Evolutionary conservation across 1,284 basidiomycete species (phyloP), one percentile per base, ranked within the genome.

Genomic region (Sporisorium sorghi): DNA sequence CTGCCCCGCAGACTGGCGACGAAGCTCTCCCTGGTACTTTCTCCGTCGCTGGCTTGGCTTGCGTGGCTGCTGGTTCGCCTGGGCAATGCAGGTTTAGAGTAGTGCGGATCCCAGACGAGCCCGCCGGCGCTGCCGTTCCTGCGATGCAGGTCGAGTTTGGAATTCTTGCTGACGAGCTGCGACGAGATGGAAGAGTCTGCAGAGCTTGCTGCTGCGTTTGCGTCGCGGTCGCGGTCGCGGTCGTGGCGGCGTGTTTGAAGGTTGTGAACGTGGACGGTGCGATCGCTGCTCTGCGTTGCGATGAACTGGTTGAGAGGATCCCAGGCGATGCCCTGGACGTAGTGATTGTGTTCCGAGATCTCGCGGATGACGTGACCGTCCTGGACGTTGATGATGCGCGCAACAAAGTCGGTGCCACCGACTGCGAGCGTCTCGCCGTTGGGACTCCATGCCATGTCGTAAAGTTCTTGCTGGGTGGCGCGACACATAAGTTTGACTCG

Each of bases 361-460:
- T 82, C 79, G 26, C 78, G 77, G n/a, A 80, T 68, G 43, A 83
- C 74, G 19, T 75, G 63, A 19, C 81, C 93, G 82, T 94, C 92
- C 19, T 86, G 87, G 3, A 90, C 87, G 21, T 90, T 89, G 85
- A 92, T 94, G 58, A 97, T 90, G 48, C 93, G 88, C 0, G 94
- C 95, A 3, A 91, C 92, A 82, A 98, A 97, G 85, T 99, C 97
- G 5, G 96, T 98, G 79, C 93, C 95, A 10, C 96, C 96, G 14
- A 94, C 91, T 53, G 98, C 89, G 64, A 99, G 89, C 74, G 93
- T 95, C 77, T 96, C 93, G 48, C 95, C 94, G 24, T 92, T 91
- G 0, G 97, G 97, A 73, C 93, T 94, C 96, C 96, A 99, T 0
- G 94, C 93, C 47, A 99, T 87, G 85, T 99, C 96, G 84, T 99